Percentiles rank a stretch among this genome's conserved stretches.
These are phyloP conservation scores for Solanum sitiens DNA, from an alignment of 257 asterid genomes.

Conservation along the genomic window DNA sequence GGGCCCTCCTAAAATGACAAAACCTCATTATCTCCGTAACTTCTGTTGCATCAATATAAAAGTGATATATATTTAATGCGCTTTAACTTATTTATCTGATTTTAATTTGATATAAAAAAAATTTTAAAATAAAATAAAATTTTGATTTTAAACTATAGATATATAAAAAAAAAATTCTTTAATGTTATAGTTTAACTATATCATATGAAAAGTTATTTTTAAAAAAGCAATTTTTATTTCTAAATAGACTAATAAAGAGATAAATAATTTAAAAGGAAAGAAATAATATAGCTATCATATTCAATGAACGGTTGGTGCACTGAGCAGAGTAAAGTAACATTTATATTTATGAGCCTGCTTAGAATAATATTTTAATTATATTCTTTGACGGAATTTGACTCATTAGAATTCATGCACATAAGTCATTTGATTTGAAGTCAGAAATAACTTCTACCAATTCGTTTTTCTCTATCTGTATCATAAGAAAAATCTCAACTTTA, in stretches of 20 bases:
- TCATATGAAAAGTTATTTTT: background rate
- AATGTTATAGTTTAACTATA: rapidly evolving
- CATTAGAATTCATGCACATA: background rate
- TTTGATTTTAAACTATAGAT: background rate
- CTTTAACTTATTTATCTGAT: background rate
- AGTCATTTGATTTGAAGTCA: background rate
- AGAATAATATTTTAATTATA: background rate
- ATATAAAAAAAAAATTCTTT: background rate
- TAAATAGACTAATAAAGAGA: background rate
- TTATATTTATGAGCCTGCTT: background rate
- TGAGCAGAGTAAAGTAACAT: background rate
- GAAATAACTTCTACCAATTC: background rate
- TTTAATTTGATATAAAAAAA: background rate
- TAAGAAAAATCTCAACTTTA: background rate
- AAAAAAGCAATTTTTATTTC: background rate
- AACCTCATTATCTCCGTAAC: too few relatives aligned
- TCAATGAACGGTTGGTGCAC: background rate
- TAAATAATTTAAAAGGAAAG: background rate
- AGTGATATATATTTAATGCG: too few relatives aligned
- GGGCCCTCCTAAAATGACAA: background rate
- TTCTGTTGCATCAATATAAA: too few relatives aligned
- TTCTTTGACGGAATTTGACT: background rate
- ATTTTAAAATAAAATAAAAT: too few relatives aligned
- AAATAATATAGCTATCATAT: background rate
- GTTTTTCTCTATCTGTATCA: background rate